Evolutionary conservation across 2,329 filamentous ascomycete genomes (phyloP).

Genomic region (Diaporthe destruens): DNA sequence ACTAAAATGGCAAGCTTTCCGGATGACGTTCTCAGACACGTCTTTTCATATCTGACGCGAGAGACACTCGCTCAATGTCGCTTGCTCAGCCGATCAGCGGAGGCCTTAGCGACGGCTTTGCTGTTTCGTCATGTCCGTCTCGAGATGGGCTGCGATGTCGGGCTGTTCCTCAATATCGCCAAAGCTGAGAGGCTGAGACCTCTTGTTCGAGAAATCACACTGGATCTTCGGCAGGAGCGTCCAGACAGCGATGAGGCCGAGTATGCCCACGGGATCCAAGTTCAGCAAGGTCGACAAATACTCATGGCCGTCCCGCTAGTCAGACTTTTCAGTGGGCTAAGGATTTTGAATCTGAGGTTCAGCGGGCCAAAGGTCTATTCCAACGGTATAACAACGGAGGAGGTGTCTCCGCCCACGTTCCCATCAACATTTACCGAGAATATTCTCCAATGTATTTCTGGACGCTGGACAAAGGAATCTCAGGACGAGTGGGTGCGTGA

Average conservation of each 20-base stretch:
- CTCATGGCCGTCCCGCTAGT: constrained; percentile 24
- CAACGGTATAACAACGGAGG: not conserved
- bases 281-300: not conserved
- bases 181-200: constrained; percentile 15
- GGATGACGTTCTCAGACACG: constrained; percentile 21
- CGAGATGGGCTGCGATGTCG: not conserved
- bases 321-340: constrained; percentile 14
- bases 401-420: no score
- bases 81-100: not conserved
- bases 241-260: not conserved
- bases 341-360: constrained; percentile 33
- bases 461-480: constrained; percentile 1
- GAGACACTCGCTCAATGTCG: constrained; percentile 32
- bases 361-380: no score
- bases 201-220: constrained; percentile 23
- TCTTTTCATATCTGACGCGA: constrained; percentile 23
- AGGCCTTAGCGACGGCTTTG: not conserved
- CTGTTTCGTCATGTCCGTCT: constrained; percentile 27
- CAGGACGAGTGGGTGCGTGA: not conserved
- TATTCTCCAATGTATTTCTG: not conserved
- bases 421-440: not conserved
- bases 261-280: not conserved
- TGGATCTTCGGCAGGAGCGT: not conserved
- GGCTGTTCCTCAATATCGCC: constrained; percentile 10
- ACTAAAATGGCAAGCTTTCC: constrained; percentile 19